Percentiles rank a stretch among this genome's conserved stretches.
Conservation (phyloP, 2,329 filamentous ascomycete species). For the Chaetomiaceae sp. region DNA sequence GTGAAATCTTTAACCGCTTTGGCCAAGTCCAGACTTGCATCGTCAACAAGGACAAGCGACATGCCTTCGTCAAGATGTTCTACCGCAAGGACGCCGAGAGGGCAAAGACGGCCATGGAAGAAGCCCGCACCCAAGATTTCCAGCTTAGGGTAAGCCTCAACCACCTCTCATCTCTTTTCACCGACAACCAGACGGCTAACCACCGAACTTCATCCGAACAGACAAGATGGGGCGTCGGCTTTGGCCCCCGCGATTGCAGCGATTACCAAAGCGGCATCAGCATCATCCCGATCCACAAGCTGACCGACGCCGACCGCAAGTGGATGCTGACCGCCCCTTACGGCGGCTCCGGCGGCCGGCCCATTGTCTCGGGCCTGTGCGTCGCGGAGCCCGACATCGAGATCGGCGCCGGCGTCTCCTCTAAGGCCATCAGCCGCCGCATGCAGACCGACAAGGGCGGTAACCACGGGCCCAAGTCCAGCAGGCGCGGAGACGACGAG, state of each 20-base stretch:
- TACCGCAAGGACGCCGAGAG: slow-evolving; percentile 75
- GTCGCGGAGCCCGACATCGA: slow-evolving; percentile 98
- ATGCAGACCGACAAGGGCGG: slow-evolving; percentile 65
- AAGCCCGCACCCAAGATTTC: slow-evolving; percentile 63
- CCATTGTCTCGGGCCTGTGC: slow-evolving; percentile 75
- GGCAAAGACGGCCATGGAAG: slow-evolving; percentile 85
- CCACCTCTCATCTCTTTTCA: slow-evolving; percentile 1
- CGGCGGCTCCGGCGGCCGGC: slow-evolving; percentile 79
- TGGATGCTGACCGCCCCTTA: slow-evolving; percentile 95
- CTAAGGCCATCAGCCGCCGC: slow-evolving; percentile 70
- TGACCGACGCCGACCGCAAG: slow-evolving; percentile 94
- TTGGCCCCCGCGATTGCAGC: slow-evolving; percentile 93
- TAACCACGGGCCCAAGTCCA: slow-evolving; percentile 58
- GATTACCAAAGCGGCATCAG: slow-evolving; percentile 91
- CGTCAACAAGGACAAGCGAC: slow-evolving; percentile 94
- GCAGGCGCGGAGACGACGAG: slow-evolving; percentile 36
- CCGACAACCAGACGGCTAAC: slow-evolving; percentile 10
- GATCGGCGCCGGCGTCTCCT: slow-evolving; percentile 94
- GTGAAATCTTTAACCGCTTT: slow-evolving; percentile 71
- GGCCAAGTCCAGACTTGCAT: slow-evolving; percentile 95
- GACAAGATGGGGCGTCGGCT: slow-evolving; percentile 97
- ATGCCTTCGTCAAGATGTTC: slow-evolving; percentile 98
- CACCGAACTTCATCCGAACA: background rate
- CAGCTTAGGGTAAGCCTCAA: slow-evolving; percentile 59
- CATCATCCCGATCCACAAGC: slow-evolving; percentile 82